Percentiles rank a stretch among this genome's conserved stretches.
phyloP scores from a whole-genome alignment of 192 early-diverging fungal genomes.

The Coemansia sp. region DNA sequence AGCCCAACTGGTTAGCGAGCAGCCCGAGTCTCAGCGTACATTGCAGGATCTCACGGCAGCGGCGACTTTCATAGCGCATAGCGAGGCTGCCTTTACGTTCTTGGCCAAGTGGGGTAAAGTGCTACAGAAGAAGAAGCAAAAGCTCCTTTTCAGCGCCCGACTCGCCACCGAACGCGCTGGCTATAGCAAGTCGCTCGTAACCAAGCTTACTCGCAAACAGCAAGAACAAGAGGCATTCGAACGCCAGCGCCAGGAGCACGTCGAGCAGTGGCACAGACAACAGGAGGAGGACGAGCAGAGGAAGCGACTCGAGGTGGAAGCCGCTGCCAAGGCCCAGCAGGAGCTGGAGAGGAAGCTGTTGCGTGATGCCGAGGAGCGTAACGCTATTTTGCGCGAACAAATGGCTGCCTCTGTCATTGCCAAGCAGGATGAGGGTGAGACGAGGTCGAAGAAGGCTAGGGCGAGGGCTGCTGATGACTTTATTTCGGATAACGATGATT shows the following conservation, averaged over 20 bases:
- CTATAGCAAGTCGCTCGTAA: slow-evolving; percentile 59
- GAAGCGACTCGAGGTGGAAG: slow-evolving; percentile 36
- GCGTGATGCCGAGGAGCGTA: slow-evolving; percentile 48
- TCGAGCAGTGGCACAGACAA: slow-evolving; percentile 58
- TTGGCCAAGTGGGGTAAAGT: slow-evolving; percentile 31
- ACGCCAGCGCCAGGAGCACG: slow-evolving; percentile 49
- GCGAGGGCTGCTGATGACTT: slow-evolving; percentile 2
- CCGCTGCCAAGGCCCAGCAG: slow-evolving; percentile 11
- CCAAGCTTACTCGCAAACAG: slow-evolving; percentile 57
- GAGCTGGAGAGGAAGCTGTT: slow-evolving; percentile 24
- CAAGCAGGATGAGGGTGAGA: neutral
- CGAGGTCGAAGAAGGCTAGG: neutral
- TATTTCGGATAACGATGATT: slow-evolving; percentile 16
- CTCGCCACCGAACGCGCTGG: slow-evolving; percentile 62
- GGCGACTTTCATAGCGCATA: slow-evolving; percentile 57
- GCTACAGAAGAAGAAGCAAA: slow-evolving; percentile 48
- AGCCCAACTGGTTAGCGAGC: slow-evolving; percentile 75
- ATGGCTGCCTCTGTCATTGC: slow-evolving; percentile 36
- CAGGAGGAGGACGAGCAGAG: slow-evolving; percentile 53
- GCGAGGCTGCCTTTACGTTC: slow-evolving; percentile 24
- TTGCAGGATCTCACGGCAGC: slow-evolving; percentile 59
- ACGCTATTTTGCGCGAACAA: slow-evolving; percentile 46
- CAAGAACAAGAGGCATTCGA: slow-evolving; percentile 63
- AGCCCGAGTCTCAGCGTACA: slow-evolving; percentile 61
- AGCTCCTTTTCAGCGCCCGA: slow-evolving; percentile 60